Conservation (phyloP, 257 asterid genomes). For the Jacaranda mimosifolia region DNA sequence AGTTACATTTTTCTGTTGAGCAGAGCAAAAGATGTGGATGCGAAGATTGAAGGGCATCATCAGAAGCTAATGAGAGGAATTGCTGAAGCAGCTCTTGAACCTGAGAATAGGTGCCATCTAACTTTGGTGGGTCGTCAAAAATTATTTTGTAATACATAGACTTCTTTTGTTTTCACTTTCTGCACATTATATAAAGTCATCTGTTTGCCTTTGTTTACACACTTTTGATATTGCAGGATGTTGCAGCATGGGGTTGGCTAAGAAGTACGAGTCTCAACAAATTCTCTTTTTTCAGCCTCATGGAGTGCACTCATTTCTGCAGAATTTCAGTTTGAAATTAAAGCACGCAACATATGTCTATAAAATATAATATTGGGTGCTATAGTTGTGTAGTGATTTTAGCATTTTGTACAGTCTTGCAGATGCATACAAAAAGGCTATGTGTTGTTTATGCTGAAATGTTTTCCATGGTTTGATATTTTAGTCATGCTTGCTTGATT, state of each 20-base stretch:
- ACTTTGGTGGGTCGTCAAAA: background rate
- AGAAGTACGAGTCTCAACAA: background rate
- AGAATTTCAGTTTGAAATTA: background rate
- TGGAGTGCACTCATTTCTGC: background rate
- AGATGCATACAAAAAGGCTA: background rate
- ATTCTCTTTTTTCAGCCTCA: background rate
- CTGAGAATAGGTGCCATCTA: background rate
- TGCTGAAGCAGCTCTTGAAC: background rate
- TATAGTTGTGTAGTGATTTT: background rate
- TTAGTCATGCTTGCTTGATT: background rate
- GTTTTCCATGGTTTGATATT: background rate
- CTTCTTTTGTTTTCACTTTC: background rate
- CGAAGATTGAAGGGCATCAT: background rate
- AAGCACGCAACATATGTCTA: background rate
- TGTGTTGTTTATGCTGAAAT: background rate
- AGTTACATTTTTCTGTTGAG: background rate
- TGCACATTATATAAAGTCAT: background rate
- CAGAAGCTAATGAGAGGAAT: background rate
- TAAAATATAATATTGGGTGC: background rate
- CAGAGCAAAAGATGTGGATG: background rate
- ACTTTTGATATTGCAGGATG: background rate
- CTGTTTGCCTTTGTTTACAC: background rate
- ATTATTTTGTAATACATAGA: background rate
- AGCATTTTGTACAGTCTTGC: background rate
- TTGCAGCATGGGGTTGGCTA: background rate